Conservation (phyloP, 495 filamentous ascomycete species). For the Hyaloscypha finlandica region DNA sequence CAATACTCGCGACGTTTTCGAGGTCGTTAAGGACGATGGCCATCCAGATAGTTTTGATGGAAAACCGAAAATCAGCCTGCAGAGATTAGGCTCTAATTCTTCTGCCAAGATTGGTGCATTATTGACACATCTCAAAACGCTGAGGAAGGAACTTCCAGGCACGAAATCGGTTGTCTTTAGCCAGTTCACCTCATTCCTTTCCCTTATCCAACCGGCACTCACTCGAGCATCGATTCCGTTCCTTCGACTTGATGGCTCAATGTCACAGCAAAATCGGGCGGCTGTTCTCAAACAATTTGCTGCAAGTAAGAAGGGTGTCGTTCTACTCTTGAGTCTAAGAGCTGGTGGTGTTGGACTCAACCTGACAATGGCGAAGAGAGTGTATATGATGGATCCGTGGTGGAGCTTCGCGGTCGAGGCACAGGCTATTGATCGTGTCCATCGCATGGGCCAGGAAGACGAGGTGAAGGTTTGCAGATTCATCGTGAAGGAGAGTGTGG, state of each 20-base stretch:
- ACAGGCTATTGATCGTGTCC: constrained; percentile 98
- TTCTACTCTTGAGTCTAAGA: constrained; percentile 81
- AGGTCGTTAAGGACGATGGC: constrained; percentile 68
- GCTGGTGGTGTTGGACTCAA: constrained; percentile 95
- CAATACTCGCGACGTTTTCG: constrained; percentile 82
- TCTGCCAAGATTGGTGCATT: constrained; percentile 87
- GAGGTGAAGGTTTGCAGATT: constrained; percentile 87
- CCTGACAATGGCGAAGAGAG: constrained; percentile 80
- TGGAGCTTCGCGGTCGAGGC: constrained; percentile 98
- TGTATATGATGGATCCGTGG: constrained; percentile 99
- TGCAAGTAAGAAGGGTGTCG: constrained; percentile 48
- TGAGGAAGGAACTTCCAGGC: constrained; percentile 59
- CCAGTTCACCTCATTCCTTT: constrained; percentile 95
- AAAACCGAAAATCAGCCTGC: constrained; percentile 70
- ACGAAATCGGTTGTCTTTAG: constrained; percentile 95
- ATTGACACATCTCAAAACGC: constrained; percentile 67
- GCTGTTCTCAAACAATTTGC: constrained; percentile 73
- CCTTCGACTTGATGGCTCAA: constrained; percentile 88
- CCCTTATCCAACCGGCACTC: constrained; percentile 82
- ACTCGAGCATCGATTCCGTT: constrained; percentile 68
- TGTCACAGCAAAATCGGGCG: constrained; percentile 81
- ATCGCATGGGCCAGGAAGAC: constrained; percentile 91
- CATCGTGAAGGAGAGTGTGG: constrained; percentile 86
- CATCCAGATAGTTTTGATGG: constrained; percentile 40
- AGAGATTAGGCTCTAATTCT: constrained; percentile 74